Conservation (phyloP, 148 eudicot species). For the Simmondsia chinensis region DNA sequence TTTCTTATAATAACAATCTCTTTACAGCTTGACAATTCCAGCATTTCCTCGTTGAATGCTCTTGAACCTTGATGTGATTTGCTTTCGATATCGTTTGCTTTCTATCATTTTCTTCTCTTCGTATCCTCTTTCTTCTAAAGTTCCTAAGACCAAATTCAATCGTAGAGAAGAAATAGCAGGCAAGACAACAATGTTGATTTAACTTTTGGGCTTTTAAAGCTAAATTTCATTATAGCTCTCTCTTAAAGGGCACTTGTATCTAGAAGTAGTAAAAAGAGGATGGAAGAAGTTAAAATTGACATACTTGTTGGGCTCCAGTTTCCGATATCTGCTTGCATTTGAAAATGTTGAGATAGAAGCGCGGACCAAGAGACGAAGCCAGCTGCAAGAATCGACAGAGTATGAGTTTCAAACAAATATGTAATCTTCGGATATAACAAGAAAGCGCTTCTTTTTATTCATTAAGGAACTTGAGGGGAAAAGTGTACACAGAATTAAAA, state of each 20-base stretch:
- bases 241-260: neutral
- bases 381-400: slow-evolving; percentile 42
- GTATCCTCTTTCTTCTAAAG: too few species aligned
- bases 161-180: neutral
- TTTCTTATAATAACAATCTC: too few species aligned
- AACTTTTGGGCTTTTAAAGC: neutral
- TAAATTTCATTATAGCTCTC: neutral
- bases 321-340: slow-evolving; percentile 98
- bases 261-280: neutral
- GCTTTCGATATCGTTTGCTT: too few species aligned
- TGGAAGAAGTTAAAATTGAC: neutral
- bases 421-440: neutral
- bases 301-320: slow-evolving; percentile 96
- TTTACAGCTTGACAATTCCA: too few species aligned
- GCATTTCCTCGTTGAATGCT: too few species aligned
- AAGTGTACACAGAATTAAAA: too few species aligned
- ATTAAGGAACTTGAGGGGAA: too few species aligned
- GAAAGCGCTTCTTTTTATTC: too few species aligned
- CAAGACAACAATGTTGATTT: neutral
- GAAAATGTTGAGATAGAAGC: slow-evolving; percentile 85
- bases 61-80: too few species aligned
- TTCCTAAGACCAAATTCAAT: too few species aligned
- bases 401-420: neutral
- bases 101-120: too few species aligned
- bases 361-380: slow-evolving; percentile 96